phyloP scores from a whole-genome alignment of 2,329 filamentous ascomycete species.

The Venturia oleaginea region DNA sequence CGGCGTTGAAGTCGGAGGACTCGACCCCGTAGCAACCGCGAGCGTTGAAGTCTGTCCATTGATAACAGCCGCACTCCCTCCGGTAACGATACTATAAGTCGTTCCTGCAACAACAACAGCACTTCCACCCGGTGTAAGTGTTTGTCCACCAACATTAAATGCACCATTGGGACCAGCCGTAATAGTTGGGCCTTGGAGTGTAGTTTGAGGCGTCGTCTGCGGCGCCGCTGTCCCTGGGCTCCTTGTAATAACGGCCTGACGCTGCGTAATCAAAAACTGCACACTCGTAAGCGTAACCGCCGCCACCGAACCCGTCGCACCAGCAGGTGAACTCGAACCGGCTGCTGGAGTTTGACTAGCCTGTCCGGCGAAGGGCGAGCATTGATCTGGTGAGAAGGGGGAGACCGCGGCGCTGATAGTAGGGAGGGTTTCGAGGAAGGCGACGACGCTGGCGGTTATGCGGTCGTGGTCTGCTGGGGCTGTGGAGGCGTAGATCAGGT shows the following conservation, averaged over 20 bases:
- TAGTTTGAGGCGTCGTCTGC: not conserved
- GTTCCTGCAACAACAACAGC: slow-evolving; percentile 6
- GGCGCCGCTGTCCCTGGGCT: not conserved
- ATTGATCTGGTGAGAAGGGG: not conserved
- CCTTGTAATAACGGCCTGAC: not conserved
- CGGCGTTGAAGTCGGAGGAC: not conserved
- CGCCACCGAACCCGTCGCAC: not conserved
- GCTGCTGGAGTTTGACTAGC: not conserved
- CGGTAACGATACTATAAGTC: slow-evolving; percentile 2
- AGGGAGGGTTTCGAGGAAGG: slow-evolving; percentile 6
- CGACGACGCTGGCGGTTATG: not conserved
- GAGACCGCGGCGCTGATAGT: slow-evolving; percentile 1
- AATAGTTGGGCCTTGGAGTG: not conserved
- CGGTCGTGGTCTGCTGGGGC: not conserved
- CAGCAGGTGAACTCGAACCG: not conserved
- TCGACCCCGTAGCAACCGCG: not conserved
- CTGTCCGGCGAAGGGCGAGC: not conserved
- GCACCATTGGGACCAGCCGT: slow-evolving; percentile 13
- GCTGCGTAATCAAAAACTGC: not conserved
- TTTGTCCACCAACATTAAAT: slow-evolving; percentile 12
- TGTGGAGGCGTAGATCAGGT: not conserved
- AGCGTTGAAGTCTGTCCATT: slow-evolving; percentile 9
- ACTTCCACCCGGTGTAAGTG: slow-evolving; percentile 14
- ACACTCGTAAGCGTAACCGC: slow-evolving; percentile 12
- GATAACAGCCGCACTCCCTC: slow-evolving; percentile 1